Evolutionary conservation across 2,329 filamentous ascomycete species (phyloP), one percentile per base, ranked within the genome.

Genomic region (Calonectria multiphialidica): DNA sequence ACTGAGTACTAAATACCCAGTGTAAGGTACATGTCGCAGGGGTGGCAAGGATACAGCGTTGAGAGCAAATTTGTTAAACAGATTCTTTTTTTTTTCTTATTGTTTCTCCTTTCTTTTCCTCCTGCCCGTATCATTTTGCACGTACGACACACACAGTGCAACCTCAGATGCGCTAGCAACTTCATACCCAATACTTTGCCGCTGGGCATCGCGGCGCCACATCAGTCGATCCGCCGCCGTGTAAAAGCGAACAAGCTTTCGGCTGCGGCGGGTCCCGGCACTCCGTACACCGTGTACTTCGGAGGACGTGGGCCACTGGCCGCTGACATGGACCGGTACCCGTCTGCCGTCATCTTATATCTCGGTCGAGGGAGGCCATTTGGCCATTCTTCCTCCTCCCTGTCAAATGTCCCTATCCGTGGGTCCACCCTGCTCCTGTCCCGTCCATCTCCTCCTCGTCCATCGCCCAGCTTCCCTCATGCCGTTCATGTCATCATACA

Each of bases 81-180:
- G 18, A 25, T 33, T 28, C 50, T 55, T 57, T 62, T 59, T 37
- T 66, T 66, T 66, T 70, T 61, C 61, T 63, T 45, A 10, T 55
- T 49, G 49, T 71, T 72, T 64, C 57, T 37, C 61, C 68, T 67
- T 71, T 68, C 63, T 45, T 72, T 66, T 68, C 49, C 45, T 40
- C 61, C 18, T 42, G 44, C 71, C 40, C 55, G 25, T 67, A 63
- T 68, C 68, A 69, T 70, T 59, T 68, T 57, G 44, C 63, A 30
- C 57, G 21, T 42, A 35, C 59, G 33, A 30, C 45, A 33, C 45
- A 33, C 55, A 40, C 66, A 64, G 67, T 67, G 62, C 55, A 49
- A 50, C 63, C n/a, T 42, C 7, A 33, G 49, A 12, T 35, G 67
- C 57, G 68, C 42, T 64, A 47, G 67, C 71, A 67, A 55, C 33